Evolutionary conservation across 2,329 filamentous ascomycete species (phyloP), one percentile per base, ranked within the genome.

Genomic region (Ophiocordyceps sinensis): DNA sequence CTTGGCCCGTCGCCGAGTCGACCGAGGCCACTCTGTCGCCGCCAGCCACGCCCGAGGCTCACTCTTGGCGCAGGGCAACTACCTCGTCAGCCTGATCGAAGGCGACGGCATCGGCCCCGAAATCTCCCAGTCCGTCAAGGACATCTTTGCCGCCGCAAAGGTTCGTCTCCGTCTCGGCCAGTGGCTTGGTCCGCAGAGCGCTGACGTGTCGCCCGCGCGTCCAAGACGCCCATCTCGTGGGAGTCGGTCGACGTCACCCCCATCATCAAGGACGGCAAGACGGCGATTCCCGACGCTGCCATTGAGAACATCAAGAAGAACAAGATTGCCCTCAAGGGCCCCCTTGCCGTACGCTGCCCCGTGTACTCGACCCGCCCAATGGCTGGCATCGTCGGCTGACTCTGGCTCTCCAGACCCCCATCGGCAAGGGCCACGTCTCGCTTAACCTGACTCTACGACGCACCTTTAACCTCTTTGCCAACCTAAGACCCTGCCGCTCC

Each of bases 401-500:
- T 30, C 17, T 4, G 7, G 4, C 4, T 23, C 43, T 46, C 31
- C 48, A 88, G 77, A 98, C 91, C 4, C 91, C 91, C 49, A 79
- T 98, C 58, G 91, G 93, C 66, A 98, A 96, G 75, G 91, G 91
- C 59, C 91, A 98, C 70, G 89, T 98, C 63, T 96, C 91, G 44
- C 85, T 98, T 54, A 98, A 98, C 77, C 74, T 98, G 51, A 98
- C 91, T 45, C 87, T 98, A 57, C 89, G 91, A 62, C 84, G 91
- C 61, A 98, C 93, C 49, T 98, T 98, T 74, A 98, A 98, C 75
- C 87, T 98, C 57, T 98, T 98, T 67, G 93, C 91, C 71, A 98
- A 98, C 73, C 76, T 98, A 57, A 88, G 93, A 59, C 91, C 93
- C 48, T 98, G 93, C 79, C 85, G 87, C 61, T 95, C 87, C 49